Evolutionary conservation across 176 grass and related monocot species (phyloP), one percentile per base, ranked within the genome.

Genomic region (Rhynchospora breviuscula): DNA sequence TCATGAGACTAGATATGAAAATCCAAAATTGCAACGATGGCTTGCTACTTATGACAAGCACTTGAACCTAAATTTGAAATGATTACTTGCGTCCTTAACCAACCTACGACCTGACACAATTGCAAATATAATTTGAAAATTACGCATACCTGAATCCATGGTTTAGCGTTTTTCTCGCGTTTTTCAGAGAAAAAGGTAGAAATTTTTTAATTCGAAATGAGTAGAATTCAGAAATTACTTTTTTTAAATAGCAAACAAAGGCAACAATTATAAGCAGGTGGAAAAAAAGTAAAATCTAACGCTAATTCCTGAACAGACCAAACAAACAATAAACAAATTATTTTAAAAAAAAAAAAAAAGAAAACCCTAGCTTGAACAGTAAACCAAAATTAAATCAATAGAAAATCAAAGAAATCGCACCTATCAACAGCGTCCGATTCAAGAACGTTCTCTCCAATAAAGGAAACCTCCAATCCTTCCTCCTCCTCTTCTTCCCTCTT

Each of bases 381-480:
- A 67, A 82, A 67, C 7, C 14, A 33, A 29, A 23, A 51, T 51
- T 7, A 23, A 54, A 56, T 31, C 5, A 25, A 77, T 17, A 77
- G 10, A 1, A 66, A 49, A 66, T 40, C 31, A 82, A 52, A 67
- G 35, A 46, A 62, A 62, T 10, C 22, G 43, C 80, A 82, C 80
- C 80, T 82, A 25, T 82, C 80, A 18, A 67, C 13, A 8, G 80
- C 56, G 19, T 61, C 58, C 0, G 31, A 2, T 46, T 81, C 78
- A 1, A 82, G 3, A 43, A 67, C 7, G 21, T 82, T 82, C 60
- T 82, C 80, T 67, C 80, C 80, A 51, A 82, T 23, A 52, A 82
- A 66, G 1, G 80, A 66, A 1, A 67, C 8, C 59, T 67, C 79
- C n/a, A 14, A 7, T 26, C 29, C 79, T 5, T 64, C 35, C 8